Evolutionary conservation across 257 asterid species (phyloP), one percentile per base, ranked within the genome.

Genomic region (Scutellaria barbata): DNA sequence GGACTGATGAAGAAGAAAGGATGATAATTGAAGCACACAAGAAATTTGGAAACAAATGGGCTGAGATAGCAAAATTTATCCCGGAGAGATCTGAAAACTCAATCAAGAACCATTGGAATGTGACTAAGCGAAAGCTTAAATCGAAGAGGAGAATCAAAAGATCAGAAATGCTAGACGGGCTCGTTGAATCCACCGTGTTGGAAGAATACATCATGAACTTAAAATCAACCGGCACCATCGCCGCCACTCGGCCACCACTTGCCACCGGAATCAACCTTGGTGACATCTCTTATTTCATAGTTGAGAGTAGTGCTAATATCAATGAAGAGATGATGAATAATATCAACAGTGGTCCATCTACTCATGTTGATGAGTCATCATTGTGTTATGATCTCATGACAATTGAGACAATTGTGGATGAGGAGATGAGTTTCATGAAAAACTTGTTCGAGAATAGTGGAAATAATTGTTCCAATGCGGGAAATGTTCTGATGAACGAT

Each of bases 81-180:
- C 90, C 89, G 0, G 98, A 90, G 14, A 79, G 98, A 72, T 86
- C 92, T 20, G 96, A 92, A 79, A 92, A 92, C 30, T 79, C 96
- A 6, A 89, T 92, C 8, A 92, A 92, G 73, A 92, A 92, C 51
- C 98, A 90, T 17, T 92, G 98, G 97, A 87, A 92, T 80, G 87
- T 95, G 33, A 85, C 90, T 5, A 83, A 80, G 39, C 83, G 96
- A 53, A 90, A 81, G 68, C 91, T 80, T 64, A 69, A 69, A 63
- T 76, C 97, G 0, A 83, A 74, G 71, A 84, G 79, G 54, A 84
- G 77, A 60, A 66, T 69, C 68, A 80, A 73, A 65, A 87, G 68
- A 63, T 59, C 78, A 1, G 68, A 68, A 20, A 65, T 41, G 47
- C 74, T 48, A 1, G 63, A 52, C 10, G 83, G 72, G 17, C 53